Conservation (phyloP, 345 rosid genomes). For the Ailanthus altissimus region DNA sequence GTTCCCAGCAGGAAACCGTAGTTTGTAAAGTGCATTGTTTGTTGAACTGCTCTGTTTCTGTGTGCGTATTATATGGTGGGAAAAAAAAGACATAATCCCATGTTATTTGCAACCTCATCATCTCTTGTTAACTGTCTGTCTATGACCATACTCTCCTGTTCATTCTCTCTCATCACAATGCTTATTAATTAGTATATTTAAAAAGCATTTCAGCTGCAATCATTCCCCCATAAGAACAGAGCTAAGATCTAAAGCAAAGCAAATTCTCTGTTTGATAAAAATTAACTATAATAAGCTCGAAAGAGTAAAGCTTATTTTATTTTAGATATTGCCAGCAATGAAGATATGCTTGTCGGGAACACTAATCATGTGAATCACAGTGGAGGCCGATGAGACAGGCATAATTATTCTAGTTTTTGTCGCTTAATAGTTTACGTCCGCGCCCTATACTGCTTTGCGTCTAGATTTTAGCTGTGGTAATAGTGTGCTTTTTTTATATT, state of each 20-base stretch:
- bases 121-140: slow-evolving; percentile 18
- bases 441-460: no score
- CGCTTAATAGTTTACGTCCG: slow-evolving; percentile 16
- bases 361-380: slow-evolving; percentile 33
- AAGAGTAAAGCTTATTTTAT: background rate
- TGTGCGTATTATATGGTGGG: slow-evolving; percentile 21
- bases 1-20: slow-evolving; percentile 25
- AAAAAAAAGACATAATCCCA: slow-evolving; percentile 16
- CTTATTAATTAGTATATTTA: background rate
- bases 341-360: slow-evolving; percentile 36
- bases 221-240: no score
- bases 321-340: slow-evolving; percentile 32
- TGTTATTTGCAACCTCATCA: slow-evolving; percentile 21
- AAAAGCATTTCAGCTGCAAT: background rate
- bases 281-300: background rate
- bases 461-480: background rate
- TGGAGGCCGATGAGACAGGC: slow-evolving; percentile 11
- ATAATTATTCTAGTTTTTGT: slow-evolving; percentile 24
- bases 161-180: background rate
- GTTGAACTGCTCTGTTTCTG: slow-evolving; percentile 18
- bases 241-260: no score
- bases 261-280: background rate
- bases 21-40: slow-evolving; percentile 48
- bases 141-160: background rate
- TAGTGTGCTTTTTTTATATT: background rate